These are phyloP conservation scores for Dalbergia oliveri DNA, from an alignment of 306 rosid species.

Conservation along the genomic window DNA sequence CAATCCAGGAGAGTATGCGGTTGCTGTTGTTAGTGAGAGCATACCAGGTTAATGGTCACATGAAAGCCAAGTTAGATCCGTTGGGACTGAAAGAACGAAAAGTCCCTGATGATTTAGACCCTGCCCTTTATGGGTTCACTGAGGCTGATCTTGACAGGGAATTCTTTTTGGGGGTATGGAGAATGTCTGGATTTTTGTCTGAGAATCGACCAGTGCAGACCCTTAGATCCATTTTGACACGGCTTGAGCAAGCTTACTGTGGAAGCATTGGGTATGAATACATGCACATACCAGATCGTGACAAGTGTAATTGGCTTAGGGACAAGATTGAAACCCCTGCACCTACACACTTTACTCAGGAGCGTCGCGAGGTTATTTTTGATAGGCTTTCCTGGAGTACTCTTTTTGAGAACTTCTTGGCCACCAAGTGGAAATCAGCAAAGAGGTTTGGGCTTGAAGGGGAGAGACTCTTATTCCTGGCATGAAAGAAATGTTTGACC, in stretches of 20 bases:
- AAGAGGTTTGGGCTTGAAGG: slow-evolving; percentile 98
- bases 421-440: slow-evolving; percentile 92
- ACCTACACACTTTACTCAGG: slow-evolving; percentile 66
- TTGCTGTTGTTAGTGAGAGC: slow-evolving; percentile 88
- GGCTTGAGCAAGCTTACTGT: slow-evolving; percentile 97
- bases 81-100: slow-evolving; percentile 72
- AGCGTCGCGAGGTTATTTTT: slow-evolving; percentile 87
- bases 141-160: slow-evolving; percentile 98
- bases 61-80: slow-evolving; percentile 91
- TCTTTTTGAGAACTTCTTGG: slow-evolving; percentile 91
- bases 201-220: slow-evolving; percentile 97
- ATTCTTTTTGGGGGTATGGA: slow-evolving; percentile 96
- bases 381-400: slow-evolving; percentile 97
- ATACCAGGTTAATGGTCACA: slow-evolving; percentile 95
- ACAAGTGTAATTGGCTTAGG: slow-evolving; percentile 92
- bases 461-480: slow-evolving; percentile 93
- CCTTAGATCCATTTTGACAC: slow-evolving; percentile 86
- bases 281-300: slow-evolving; percentile 91
- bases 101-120: slow-evolving; percentile 83
- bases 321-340: slow-evolving; percentile 91
- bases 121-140: slow-evolving; percentile 84
- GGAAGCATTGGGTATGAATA: slow-evolving; percentile 95
- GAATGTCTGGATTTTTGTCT: slow-evolving; percentile 93
- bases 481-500: slow-evolving; percentile 96
- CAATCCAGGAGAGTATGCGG: slow-evolving; percentile 98